Evolutionary conservation across 2,329 filamentous ascomycete species (phyloP), one percentile per base, ranked within the genome.

Genomic region (Hymenoscyphus albidus): DNA sequence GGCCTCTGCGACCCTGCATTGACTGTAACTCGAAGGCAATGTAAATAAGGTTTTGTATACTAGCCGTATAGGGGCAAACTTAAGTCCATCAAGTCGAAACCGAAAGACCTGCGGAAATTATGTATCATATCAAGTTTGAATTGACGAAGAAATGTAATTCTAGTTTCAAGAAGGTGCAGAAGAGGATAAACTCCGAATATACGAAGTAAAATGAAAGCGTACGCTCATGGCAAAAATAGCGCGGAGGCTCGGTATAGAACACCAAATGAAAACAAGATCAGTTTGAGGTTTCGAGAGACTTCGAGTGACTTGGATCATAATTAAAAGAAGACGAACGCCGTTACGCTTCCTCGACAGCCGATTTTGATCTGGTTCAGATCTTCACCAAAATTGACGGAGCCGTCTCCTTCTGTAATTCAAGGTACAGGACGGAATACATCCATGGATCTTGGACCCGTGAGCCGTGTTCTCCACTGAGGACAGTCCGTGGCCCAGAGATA

Each of bases 1-100:
- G 16, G 42, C 42, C 42, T 44, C 6, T 16, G 42, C 42, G 48
- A 54, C 10, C 18, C 48, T 54, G 48, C 48, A 54, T 54, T 44
- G 48, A 54, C 48, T 54, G 48, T 54, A 54, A 54, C 18, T 22
- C 13, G 48, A 27, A 54, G 48, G 48, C 48, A 54, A 54, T 27
- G 22, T 5, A 18, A 54, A 54, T 27, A 54, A 54, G 48, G 18
- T 27, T 54, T 54, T 54, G 48, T 22, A 54, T 27, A 22, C 18
- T 22, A 54, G 48, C 48, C 48, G 48, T 13, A 54, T 22, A 54
- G 48, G 22, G 10, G 44, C 44, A 51, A 51, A 18, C 44, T 51
- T 9, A 12, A 54, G 22, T 18, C 48, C 48, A 54, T 9, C 44
- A 27, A 27, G 18, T 54, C 48, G 48, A 18, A 54, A 22, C 48